Percentiles rank a stretch among this genome's conserved stretches.
These are phyloP conservation scores for Yarrowia bubula DNA, from an alignment of 805 yeast species.

Conservation along the genomic window DNA sequence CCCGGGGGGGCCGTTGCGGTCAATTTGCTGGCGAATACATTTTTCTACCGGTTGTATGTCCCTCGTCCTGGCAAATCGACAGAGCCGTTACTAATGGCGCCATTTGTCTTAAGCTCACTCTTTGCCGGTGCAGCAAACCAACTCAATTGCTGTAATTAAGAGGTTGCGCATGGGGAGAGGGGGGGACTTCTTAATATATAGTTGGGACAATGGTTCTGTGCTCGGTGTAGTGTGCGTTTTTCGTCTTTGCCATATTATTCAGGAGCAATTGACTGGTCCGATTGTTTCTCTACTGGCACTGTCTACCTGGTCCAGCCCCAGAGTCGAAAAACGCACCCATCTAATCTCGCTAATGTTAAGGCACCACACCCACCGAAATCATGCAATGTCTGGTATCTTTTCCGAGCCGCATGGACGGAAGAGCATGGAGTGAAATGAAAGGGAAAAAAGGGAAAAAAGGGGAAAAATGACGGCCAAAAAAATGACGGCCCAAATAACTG, in stretches of 20 bases:
- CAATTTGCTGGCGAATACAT: no score
- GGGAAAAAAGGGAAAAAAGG: neutral
- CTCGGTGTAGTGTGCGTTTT: neutral
- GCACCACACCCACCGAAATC: constrained; percentile 1
- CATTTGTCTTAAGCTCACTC: constrained; percentile 9
- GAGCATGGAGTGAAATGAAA: no score
- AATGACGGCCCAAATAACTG: no score
- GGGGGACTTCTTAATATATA: neutral
- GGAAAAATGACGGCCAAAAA: neutral
- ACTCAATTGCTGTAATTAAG: constrained; percentile 8
- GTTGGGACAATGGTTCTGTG: neutral
- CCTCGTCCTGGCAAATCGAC: neutral
- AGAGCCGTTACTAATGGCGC: constrained; percentile 1
- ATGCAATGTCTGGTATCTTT: neutral
- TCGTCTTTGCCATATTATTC: neutral
- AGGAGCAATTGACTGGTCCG: neutral
- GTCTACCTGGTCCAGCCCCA: no score
- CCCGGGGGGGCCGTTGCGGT: no score
- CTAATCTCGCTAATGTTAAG: constrained; percentile 10
- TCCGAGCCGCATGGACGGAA: neutral
- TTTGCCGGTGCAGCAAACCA: constrained; percentile 18
- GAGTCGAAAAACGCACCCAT: neutral
- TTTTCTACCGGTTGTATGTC: no score
- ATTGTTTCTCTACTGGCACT: no score
- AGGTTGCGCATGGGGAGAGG: neutral